Percentiles rank a stretch among this genome's conserved stretches.
These are phyloP conservation scores for Rosa chinensis DNA, from an alignment of 306 rosid species.

Conservation along the genomic window DNA sequence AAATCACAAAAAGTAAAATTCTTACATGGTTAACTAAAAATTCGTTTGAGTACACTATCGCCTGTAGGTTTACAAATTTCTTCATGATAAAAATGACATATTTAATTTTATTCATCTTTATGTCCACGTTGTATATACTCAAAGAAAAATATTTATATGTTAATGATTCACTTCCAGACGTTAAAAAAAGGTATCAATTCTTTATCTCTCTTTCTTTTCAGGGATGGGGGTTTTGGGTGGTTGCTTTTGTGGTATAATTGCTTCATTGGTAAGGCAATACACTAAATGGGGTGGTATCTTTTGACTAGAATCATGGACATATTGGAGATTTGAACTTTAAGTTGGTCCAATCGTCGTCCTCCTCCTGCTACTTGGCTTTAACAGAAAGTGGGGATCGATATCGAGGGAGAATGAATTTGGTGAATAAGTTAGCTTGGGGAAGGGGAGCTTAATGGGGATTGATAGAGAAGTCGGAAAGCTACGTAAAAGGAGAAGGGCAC, in stretches of 20 bases:
- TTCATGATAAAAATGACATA: neutral
- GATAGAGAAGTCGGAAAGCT: slow-evolving; percentile 21
- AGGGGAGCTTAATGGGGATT: slow-evolving; percentile 16
- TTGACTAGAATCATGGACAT: slow-evolving; percentile 31
- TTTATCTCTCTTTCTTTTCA: neutral
- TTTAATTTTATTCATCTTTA: neutral
- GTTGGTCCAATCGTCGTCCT: slow-evolving; percentile 23
- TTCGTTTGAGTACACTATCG: neutral
- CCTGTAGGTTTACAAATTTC: neutral
- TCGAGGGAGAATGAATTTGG: slow-evolving; percentile 37
- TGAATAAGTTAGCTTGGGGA: slow-evolving; percentile 14
- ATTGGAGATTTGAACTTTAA: slow-evolving; percentile 31
- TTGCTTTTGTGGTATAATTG: slow-evolving; percentile 36
- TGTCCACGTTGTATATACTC: neutral
- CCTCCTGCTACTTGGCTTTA: slow-evolving; percentile 6
- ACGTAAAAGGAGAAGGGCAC: slow-evolving; percentile 14
- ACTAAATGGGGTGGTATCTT: slow-evolving; percentile 34
- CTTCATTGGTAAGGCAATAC: slow-evolving; percentile 45
- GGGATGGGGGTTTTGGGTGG: neutral
- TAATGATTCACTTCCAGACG: neutral
- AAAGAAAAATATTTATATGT: neutral
- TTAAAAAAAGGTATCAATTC: slow-evolving; percentile 4
- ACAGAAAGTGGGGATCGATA: slow-evolving; percentile 25
- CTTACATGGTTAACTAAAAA: neutral
- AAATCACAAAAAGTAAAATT: neutral